Conservation (phyloP, 169 alveolate genomes). For the Cryptosporidium muris region DNA sequence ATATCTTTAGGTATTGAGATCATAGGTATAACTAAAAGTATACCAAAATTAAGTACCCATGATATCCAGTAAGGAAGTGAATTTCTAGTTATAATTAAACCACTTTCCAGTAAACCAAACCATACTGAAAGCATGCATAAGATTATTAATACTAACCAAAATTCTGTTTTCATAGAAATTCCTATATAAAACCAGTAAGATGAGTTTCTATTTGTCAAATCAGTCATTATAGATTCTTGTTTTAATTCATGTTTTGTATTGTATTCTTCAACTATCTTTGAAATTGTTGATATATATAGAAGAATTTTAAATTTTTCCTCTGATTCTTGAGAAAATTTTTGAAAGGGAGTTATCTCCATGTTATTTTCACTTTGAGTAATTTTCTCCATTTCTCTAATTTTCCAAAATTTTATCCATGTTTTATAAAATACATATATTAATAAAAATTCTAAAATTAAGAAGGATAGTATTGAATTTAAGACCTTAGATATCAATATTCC, state of each 20-base stretch:
- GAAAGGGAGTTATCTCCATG: background rate
- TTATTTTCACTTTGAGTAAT: background rate
- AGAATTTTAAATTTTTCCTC: constrained; percentile 24
- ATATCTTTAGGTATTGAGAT: constrained; percentile 15
- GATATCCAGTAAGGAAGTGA: background rate
- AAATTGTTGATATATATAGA: constrained; percentile 23
- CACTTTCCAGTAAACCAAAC: constrained; percentile 43
- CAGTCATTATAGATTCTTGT: background rate
- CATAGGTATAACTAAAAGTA: constrained; percentile 18
- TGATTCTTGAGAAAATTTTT: background rate
- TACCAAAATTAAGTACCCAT: background rate
- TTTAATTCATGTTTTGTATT: background rate
- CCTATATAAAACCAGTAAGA: background rate
- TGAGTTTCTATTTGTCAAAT: background rate
- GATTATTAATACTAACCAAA: constrained; percentile 10
- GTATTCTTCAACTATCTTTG: constrained; percentile 3
- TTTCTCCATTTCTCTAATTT: constrained; percentile 16
- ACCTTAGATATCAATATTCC: constrained; percentile 26
- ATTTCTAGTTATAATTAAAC: constrained; percentile 18
- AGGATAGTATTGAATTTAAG: constrained; percentile 11
- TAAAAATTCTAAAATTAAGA: constrained; percentile 2
- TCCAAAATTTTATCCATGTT: constrained; percentile 17
- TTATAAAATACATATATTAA: constrained; percentile 25
- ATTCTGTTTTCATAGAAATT: background rate
- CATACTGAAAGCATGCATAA: constrained; percentile 29